A percentile compares a stretch with the other conserved stretches of the same genome.
Conservation (phyloP, 2,329 filamentous ascomycete genomes). For the Fusarium torulosum region DNA sequence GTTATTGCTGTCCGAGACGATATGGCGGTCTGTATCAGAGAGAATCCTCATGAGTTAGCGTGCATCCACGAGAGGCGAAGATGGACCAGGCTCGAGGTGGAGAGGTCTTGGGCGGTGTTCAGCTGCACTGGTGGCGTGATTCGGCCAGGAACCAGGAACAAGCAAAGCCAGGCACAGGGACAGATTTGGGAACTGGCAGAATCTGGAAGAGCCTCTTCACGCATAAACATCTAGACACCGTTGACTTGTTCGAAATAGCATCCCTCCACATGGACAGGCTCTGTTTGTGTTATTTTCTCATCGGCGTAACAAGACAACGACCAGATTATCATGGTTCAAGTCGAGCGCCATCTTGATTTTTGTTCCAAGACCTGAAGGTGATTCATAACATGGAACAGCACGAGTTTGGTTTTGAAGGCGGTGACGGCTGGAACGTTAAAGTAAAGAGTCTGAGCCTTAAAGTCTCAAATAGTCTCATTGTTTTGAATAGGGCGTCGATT, state of each 20-base stretch:
- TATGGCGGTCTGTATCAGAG: conserved; percentile 34
- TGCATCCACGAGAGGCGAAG: conserved; percentile 9
- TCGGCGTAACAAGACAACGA: not conserved
- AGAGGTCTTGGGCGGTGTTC: conserved; percentile 19
- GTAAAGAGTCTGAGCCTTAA: conserved; percentile 19
- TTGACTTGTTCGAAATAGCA: not conserved
- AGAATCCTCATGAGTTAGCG: conserved; percentile 8
- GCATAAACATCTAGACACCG: not conserved
- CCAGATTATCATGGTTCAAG: not conserved
- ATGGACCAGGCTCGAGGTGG: conserved; percentile 32
- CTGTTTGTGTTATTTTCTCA: no score
- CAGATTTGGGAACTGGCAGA: conserved; percentile 10
- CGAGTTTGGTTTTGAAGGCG: conserved; percentile 22
- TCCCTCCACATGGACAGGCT: not conserved
- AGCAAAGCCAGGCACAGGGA: conserved; percentile 27
- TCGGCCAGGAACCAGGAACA: conserved; percentile 44
- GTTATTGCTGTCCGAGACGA: conserved; percentile 2
- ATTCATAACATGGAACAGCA: conserved; percentile 1
- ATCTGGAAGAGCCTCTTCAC: conserved; percentile 23
- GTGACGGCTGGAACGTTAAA: conserved; percentile 16
- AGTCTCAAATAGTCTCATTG: conserved; percentile 11
- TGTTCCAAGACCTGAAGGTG: conserved; percentile 19
- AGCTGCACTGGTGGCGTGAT: conserved; percentile 36
- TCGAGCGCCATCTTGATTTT: conserved; percentile 11
- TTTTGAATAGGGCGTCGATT: conserved; percentile 5